Conservation (phyloP, 2,329 filamentous ascomycete genomes). For the Claviceps monticola region DNA sequence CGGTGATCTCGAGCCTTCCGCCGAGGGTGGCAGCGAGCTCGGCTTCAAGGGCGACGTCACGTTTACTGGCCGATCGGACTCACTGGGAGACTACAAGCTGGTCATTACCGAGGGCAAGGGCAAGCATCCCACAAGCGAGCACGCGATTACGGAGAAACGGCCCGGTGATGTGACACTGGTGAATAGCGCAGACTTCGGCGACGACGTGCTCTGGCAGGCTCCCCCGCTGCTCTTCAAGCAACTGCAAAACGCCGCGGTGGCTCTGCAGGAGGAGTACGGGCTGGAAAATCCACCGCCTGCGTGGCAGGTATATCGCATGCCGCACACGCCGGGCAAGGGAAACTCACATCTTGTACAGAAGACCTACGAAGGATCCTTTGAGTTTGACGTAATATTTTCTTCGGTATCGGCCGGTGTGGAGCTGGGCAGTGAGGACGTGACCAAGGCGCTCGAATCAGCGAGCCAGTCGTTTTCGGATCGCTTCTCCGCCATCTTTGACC, state of each 20-base stretch:
- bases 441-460: slow-evolving; percentile 51
- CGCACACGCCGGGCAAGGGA: slow-evolving; percentile 52
- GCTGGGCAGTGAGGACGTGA: slow-evolving; percentile 48
- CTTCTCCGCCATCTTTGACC: slow-evolving; percentile 52
- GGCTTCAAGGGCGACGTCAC: slow-evolving; percentile 49
- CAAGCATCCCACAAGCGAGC: slow-evolving; percentile 46
- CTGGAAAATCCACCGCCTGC: slow-evolving; percentile 63
- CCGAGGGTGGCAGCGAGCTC: slow-evolving; percentile 29
- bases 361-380: slow-evolving; percentile 77
- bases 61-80: slow-evolving; percentile 53
- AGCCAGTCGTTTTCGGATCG: slow-evolving; percentile 58
- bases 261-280: slow-evolving; percentile 34
- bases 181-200: slow-evolving; percentile 51
- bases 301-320: slow-evolving; percentile 70
- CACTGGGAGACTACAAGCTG: slow-evolving; percentile 69
- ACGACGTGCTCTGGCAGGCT: slow-evolving; percentile 68
- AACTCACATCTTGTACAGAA: slow-evolving; percentile 88
- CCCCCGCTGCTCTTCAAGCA: slow-evolving; percentile 50
- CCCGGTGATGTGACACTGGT: slow-evolving; percentile 66
- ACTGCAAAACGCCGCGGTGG: slow-evolving; percentile 35
- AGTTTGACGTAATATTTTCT: slow-evolving; percentile 86
- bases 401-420: slow-evolving; percentile 53
- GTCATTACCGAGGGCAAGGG: slow-evolving; percentile 58
- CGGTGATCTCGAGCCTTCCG: slow-evolving; percentile 44
- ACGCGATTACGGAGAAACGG: slow-evolving; percentile 53